Evolutionary conservation across 495 filamentous ascomycete species (phyloP).

Genomic region (Neurospora sp.): DNA sequence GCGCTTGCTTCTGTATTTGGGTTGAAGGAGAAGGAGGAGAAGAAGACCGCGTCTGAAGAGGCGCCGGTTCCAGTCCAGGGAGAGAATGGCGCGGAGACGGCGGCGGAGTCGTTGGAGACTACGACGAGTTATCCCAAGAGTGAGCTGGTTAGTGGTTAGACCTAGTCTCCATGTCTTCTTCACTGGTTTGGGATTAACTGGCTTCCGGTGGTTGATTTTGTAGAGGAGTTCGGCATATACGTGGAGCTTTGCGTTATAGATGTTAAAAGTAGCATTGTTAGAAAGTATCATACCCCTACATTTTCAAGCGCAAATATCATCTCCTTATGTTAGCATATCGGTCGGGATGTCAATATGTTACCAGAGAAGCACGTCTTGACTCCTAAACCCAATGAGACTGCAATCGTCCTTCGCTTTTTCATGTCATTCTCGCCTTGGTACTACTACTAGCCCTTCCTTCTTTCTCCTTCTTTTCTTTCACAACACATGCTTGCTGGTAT

Average conservation of each 20-base stretch:
- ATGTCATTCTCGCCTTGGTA: neutral
- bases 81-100: neutral
- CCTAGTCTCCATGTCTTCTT: neutral
- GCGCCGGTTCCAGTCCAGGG: neutral
- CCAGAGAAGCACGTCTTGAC: too few species aligned
- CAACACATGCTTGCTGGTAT: neutral
- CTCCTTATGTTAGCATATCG: neutral
- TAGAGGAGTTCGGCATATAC: neutral
- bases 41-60: constrained; percentile 13
- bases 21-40: constrained; percentile 11
- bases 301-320: too few species aligned
- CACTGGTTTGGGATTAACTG: neutral
- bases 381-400: neutral
- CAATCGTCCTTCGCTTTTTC: neutral
- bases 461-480: neutral
- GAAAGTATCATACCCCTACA: neutral
- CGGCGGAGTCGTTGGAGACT: constrained; percentile 5
- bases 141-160: constrained; percentile 19
- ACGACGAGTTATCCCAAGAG: constrained; percentile 12
- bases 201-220: neutral
- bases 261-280: neutral
- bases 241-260: neutral
- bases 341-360: neutral
- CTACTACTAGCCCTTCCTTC: neutral
- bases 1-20: constrained; percentile 1